phyloP scores from a whole-genome alignment of 2,329 filamentous ascomycete genomes.

The Pseudogymnoascus sp. region DNA sequence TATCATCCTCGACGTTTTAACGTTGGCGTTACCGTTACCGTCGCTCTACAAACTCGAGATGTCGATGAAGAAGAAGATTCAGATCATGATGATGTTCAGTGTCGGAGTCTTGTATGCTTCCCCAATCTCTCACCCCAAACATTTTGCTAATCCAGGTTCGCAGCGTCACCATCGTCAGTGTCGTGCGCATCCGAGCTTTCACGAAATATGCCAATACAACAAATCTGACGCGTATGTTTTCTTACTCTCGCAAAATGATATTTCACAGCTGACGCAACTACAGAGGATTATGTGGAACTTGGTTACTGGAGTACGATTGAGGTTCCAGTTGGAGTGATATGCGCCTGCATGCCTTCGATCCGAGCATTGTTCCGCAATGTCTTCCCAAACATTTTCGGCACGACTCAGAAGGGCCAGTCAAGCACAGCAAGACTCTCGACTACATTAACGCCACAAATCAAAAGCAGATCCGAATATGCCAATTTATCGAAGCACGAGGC shows the following conservation, averaged over 20 bases:
- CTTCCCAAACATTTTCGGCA: slow-evolving; percentile 18
- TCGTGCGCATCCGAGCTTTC: slow-evolving; percentile 21
- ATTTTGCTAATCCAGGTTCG: not conserved
- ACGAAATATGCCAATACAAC: slow-evolving; percentile 17
- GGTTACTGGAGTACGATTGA: slow-evolving; percentile 21
- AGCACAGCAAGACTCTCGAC: not conserved
- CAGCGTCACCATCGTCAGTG: slow-evolving; percentile 22
- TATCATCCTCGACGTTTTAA: slow-evolving; percentile 44
- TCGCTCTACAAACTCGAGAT: slow-evolving; percentile 37
- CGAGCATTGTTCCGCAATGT: slow-evolving; percentile 18
- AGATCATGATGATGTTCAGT: slow-evolving; percentile 43
- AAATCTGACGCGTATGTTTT: slow-evolving; percentile 19
- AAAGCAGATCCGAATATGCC: not conserved
- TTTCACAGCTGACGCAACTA: not conserved
- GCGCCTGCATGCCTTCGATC: slow-evolving; percentile 22
- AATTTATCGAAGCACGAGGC: not conserved
- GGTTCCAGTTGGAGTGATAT: slow-evolving; percentile 23
- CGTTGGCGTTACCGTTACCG: slow-evolving; percentile 43
- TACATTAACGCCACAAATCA: not conserved
- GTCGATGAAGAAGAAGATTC: slow-evolving; percentile 41
- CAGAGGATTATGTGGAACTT: slow-evolving; percentile 18
- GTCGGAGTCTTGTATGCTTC: slow-evolving; percentile 35
- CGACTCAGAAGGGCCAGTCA: slow-evolving; percentile 8
- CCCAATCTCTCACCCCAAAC: not conserved
- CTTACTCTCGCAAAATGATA: not conserved